These are phyloP conservation scores for Neonectria faginata DNA, from an alignment of 2,329 filamentous ascomycete species.

Conservation along the genomic window DNA sequence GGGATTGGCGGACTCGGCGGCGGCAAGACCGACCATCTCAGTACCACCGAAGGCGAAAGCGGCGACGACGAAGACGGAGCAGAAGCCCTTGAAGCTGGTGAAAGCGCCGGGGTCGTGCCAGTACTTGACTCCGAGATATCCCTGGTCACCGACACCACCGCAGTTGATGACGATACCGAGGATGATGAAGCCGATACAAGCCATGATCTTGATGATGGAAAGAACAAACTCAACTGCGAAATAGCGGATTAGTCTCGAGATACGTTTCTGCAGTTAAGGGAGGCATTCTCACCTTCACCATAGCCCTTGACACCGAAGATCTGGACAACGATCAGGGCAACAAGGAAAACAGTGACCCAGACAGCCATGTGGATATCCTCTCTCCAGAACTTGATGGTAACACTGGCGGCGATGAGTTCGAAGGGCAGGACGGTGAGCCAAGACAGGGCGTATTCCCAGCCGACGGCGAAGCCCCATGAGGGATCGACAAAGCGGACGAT, in stretches of 20 bases:
- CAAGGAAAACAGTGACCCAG: conserved; percentile 86
- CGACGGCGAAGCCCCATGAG: conserved; percentile 95
- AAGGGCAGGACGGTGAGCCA: conserved; percentile 88
- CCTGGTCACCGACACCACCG: conserved; percentile 77
- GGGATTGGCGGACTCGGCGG: conserved; percentile 81
- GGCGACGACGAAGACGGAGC: conserved; percentile 80
- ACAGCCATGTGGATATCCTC: conserved; percentile 72
- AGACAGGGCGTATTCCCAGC: conserved; percentile 92
- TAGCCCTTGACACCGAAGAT: conserved; percentile 89
- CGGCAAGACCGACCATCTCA: conserved; percentile 80
- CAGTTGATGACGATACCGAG: conserved; percentile 88
- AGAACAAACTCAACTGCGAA: conserved; percentile 82
- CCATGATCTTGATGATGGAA: conserved; percentile 85
- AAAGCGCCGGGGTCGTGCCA: conserved; percentile 86
- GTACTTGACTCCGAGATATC: conserved; percentile 83
- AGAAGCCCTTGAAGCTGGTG: conserved; percentile 84
- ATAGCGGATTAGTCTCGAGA: background rate
- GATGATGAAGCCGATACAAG: conserved; percentile 71
- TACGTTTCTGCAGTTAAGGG: background rate
- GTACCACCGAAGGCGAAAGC: conserved; percentile 82
- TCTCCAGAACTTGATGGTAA: conserved; percentile 87
- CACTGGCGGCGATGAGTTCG: conserved; percentile 86
- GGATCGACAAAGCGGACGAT: conserved; percentile 93
- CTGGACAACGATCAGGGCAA: conserved; percentile 83
- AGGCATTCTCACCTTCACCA: conserved; percentile 66